phyloP scores from a whole-genome alignment of 1,284 basidiomycete species.

The Trichosporon sp. region DNA sequence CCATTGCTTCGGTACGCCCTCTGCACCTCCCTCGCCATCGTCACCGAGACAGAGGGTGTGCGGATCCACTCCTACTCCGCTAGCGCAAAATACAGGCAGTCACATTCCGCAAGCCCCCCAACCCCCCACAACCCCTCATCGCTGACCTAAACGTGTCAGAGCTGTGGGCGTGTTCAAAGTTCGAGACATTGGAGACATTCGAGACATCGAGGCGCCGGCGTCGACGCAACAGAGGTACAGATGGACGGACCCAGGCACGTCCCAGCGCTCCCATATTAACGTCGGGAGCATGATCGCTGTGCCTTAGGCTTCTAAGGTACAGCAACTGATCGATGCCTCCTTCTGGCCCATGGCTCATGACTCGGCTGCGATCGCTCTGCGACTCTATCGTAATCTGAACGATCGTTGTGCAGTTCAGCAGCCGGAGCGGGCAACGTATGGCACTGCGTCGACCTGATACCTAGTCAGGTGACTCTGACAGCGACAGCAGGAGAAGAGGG shows the following conservation, averaged over 20 bases:
- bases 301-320: neutral
- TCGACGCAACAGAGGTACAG: neutral
- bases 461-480: neutral
- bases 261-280: constrained; percentile 6
- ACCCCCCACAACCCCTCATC: neutral
- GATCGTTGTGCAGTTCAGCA: neutral
- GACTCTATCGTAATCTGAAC: no score
- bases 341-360: neutral
- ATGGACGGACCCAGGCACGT: no score
- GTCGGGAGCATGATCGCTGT: neutral
- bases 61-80: no score
- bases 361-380: no score
- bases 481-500: neutral
- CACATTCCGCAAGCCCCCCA: neutral
- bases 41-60: no score
- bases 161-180: no score
- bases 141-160: no score
- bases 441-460: neutral
- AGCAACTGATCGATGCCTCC: neutral
- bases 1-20: no score
- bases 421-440: neutral
- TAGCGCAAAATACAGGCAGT: neutral
- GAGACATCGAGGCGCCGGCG: neutral
- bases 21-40: no score
- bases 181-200: no score